These are phyloP conservation scores for Talaromyces sp. DNA, from an alignment of 2,329 filamentous ascomycete species.

Conservation along the genomic window DNA sequence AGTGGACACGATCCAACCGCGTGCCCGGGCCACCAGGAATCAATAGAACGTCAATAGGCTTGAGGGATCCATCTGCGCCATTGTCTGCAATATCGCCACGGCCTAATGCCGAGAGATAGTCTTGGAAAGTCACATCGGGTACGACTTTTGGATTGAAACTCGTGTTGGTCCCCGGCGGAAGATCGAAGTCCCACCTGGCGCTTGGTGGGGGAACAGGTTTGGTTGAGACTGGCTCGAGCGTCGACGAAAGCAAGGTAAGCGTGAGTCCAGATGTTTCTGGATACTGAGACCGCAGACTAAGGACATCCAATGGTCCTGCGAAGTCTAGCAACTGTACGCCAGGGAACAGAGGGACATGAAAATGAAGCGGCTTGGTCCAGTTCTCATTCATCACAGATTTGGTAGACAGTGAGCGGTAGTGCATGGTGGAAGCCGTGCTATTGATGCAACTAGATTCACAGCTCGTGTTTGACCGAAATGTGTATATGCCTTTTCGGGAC, in stretches of 20 bases:
- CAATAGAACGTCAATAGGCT: slow-evolving; percentile 13
- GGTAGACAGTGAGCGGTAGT: not conserved
- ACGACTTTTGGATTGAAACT: slow-evolving; percentile 8
- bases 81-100: slow-evolving; percentile 1
- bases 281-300: slow-evolving; percentile 6
- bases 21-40: slow-evolving; percentile 11
- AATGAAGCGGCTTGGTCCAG: slow-evolving; percentile 8
- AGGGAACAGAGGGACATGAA: slow-evolving; percentile 13
- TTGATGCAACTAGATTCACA: slow-evolving; percentile 1
- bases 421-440: not conserved
- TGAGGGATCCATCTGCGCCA: not conserved
- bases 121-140: slow-evolving; percentile 13
- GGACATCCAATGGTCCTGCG: slow-evolving; percentile 10
- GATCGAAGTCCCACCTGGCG: slow-evolving; percentile 10
- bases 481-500: slow-evolving; percentile 7
- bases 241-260: slow-evolving; percentile 10
- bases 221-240: slow-evolving; percentile 8
- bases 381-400: not conserved
- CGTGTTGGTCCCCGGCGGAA: slow-evolving; percentile 3
- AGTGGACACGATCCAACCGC: slow-evolving; percentile 6
- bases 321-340: slow-evolving; percentile 11
- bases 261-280: slow-evolving; percentile 9
- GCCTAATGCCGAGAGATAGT: slow-evolving; percentile 6
- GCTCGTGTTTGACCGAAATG: not conserved
- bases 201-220: slow-evolving; percentile 9